Evolutionary conservation across 2,329 filamentous ascomycete species (phyloP).

Genomic region (Nemania bipapillata): DNA sequence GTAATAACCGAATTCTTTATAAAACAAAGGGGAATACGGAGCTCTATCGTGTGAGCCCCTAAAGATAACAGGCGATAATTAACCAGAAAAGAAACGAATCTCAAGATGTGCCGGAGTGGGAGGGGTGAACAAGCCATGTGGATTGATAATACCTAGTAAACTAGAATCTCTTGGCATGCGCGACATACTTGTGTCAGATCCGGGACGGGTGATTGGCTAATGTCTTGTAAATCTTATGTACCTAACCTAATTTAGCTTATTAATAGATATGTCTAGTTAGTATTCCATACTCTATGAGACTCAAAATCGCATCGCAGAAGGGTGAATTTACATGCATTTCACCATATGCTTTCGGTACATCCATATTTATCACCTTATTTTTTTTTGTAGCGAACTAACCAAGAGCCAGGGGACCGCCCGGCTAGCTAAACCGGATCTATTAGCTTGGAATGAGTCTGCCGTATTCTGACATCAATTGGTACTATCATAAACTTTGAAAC

Average conservation of each 20-base stretch:
- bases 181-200: conserved; percentile 30
- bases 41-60: background rate
- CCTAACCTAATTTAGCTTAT: conserved; percentile 14
- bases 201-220: conserved; percentile 27
- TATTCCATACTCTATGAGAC: background rate
- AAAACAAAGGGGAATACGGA: background rate
- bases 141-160: conserved; percentile 13
- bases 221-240: background rate
- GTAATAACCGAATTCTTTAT: background rate
- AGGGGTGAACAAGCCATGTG: conserved; percentile 1
- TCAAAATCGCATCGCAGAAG: background rate
- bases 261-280: too few species aligned
- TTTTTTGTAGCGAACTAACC: too few species aligned
- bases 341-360: background rate
- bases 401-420: too few species aligned
- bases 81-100: background rate
- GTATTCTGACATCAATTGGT: too few species aligned
- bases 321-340: background rate
- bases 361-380: too few species aligned
- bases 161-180: conserved; percentile 35
- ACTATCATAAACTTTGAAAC: too few species aligned
- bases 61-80: background rate
- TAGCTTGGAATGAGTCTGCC: too few species aligned
- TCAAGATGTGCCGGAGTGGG: background rate
- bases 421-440: too few species aligned